Conservation (phyloP, 2,329 filamentous ascomycete genomes). For the Diplodia sapinea region DNA sequence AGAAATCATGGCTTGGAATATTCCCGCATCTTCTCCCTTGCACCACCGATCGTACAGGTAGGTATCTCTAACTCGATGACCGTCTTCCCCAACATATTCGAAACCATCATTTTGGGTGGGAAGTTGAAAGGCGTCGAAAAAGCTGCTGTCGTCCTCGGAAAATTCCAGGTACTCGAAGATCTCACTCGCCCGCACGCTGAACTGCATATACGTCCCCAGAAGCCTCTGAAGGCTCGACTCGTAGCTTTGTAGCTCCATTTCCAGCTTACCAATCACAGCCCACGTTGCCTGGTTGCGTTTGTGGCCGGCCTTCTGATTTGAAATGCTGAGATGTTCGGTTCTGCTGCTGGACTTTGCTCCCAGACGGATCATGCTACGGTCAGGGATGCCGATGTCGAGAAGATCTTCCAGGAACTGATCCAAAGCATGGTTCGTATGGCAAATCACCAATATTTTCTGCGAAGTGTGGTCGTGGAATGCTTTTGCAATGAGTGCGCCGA, state of each 20-base stretch:
- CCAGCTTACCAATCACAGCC: conserved; percentile 51
- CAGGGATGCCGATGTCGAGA: conserved; percentile 62
- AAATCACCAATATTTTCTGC: conserved; percentile 66
- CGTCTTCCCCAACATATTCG: conserved; percentile 52
- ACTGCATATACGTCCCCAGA: background rate
- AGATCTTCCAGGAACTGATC: conserved; percentile 66
- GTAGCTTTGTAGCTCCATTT: conserved; percentile 42
- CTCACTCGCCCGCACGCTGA: conserved; percentile 25
- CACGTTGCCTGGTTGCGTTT: conserved; percentile 46
- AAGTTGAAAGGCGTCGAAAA: conserved; percentile 63
- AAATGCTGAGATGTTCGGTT: conserved; percentile 58
- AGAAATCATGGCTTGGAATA: conserved; percentile 45
- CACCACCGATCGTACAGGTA: conserved; percentile 65
- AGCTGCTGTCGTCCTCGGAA: conserved; percentile 56
- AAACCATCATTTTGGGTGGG: conserved; percentile 55
- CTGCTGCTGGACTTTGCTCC: conserved; percentile 60
- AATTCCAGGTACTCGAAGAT: conserved; percentile 61
- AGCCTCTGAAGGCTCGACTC: conserved; percentile 15
- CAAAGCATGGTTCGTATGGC: conserved; percentile 66
- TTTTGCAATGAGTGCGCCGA: conserved; percentile 69
- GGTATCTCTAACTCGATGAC: conserved; percentile 51
- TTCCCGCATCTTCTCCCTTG: conserved; percentile 53
- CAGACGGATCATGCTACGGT: conserved; percentile 62
- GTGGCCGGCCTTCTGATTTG: conserved; percentile 43
- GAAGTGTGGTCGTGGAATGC: conserved; percentile 57